These are phyloP conservation scores for Magnolia kwangsiensis DNA, from an alignment of 164 flowering plant species.

Conservation along the genomic window DNA sequence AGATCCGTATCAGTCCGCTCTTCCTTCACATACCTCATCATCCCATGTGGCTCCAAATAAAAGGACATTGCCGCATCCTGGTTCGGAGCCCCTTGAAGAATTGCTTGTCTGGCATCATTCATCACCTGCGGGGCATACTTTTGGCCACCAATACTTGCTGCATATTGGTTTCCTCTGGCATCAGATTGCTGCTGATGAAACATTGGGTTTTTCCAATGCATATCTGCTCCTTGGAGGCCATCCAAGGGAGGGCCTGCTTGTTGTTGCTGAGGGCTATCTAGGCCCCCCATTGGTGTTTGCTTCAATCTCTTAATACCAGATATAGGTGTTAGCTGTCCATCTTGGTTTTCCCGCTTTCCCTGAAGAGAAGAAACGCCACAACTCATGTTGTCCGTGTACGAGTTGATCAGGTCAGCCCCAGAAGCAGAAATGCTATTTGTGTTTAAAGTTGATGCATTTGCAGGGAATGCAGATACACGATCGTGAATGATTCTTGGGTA, in stretches of 20 bases:
- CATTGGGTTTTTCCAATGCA: slow-evolving; percentile 60
- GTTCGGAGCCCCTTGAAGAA: slow-evolving; percentile 52
- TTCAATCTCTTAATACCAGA: slow-evolving; percentile 55
- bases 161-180: slow-evolving; percentile 54
- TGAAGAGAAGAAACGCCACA: slow-evolving; percentile 32
- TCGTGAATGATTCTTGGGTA: slow-evolving; percentile 50
- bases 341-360: slow-evolving; percentile 69
- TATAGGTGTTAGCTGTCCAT: slow-evolving; percentile 49
- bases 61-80: slow-evolving; percentile 50
- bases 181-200: slow-evolving; percentile 54
- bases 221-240: slow-evolving; percentile 51
- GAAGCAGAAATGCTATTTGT: slow-evolving; percentile 24
- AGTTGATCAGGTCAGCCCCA: slow-evolving; percentile 58
- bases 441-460: slow-evolving; percentile 33
- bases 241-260: slow-evolving; percentile 47
- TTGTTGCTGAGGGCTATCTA: slow-evolving; percentile 44
- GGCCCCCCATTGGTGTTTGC: slow-evolving; percentile 37
- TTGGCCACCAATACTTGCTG: slow-evolving; percentile 38
- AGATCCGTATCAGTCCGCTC: slow-evolving; percentile 59
- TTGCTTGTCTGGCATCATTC: slow-evolving; percentile 14
- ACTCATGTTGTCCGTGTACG: slow-evolving; percentile 52
- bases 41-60: slow-evolving; percentile 44
- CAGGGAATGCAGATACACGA: slow-evolving; percentile 38
- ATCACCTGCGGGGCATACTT: slow-evolving; percentile 51
- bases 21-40: slow-evolving; percentile 58